Base-by-base conservation (phyloP, 2,329 filamentous ascomycete genomes). In the Verticillium klebahnii region DNA sequence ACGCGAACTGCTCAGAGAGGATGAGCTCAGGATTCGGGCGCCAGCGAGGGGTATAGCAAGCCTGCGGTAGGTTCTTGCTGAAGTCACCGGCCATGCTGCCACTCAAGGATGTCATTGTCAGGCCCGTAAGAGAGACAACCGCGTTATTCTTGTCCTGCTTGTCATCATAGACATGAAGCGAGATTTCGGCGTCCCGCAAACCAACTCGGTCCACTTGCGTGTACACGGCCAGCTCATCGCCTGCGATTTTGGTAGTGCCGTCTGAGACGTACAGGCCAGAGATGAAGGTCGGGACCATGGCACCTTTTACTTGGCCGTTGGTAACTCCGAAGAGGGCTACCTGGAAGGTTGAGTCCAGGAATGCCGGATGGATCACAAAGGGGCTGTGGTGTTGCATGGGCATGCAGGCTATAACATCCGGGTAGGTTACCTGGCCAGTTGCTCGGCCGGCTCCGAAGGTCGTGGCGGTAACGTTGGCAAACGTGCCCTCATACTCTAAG, bases 401-500 rank as follows among this genome's bases (percentile, higher is more conserved):
- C 63, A 64, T 64, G 57, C 59, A 56, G 9, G 61, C 57, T 56
- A 61, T 63, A 17, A 61, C 62, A 29, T 64, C 61, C 5, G 63
- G 61, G 7, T 63, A 59, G 23, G 54, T 52, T 11, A 64, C 62
- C 1, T 57, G 19, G 17, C 61, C 63, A 52, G 59, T 59, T 12
- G 61, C 60, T 7, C 57, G 34, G n/a, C 54, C 54, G 29, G 23
- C 31, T 15, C 25, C 54, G 6, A 56, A 56, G 32, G 25, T 8
- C 32, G 62, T 60, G 34, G 62, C 59, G 6, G 55, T 60, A 29
- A 67, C 62, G 32, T 67, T 68, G 34, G 61, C 61, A 54, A 68
- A 68, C 5, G 60, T 61, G 19, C 61, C 61, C 1, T 63, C 65
- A 54, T 68, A 68, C 34, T 65, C 50, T 59, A 67, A 62, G 4